phyloP scores from a whole-genome alignment of 176 grass and related monocot genomes.

The Eragrostis nindensis region DNA sequence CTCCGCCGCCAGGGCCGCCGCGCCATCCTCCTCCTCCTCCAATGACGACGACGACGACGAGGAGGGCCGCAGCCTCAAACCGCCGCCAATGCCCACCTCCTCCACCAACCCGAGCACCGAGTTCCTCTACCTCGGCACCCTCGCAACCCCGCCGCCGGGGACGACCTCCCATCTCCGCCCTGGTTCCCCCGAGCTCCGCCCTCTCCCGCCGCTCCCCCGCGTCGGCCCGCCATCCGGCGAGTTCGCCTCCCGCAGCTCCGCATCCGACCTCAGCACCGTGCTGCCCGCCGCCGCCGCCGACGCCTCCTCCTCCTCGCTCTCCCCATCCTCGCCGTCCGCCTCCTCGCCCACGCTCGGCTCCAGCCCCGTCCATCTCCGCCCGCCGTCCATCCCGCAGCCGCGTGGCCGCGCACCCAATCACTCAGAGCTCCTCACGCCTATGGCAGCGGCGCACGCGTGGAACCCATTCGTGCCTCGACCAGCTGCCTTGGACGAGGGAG shows the following conservation, averaged over 20 bases:
- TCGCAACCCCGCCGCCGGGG: conserved; percentile 39
- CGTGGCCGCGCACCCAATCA: conserved; percentile 43
- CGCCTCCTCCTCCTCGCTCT: conserved; percentile 45
- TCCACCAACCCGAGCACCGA: conserved; percentile 61
- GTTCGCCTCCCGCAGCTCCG: conserved; percentile 49
- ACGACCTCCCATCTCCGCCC: conserved; percentile 5
- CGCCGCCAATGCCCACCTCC: conserved; percentile 59
- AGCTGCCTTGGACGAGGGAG: background rate
- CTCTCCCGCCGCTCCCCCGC: conserved; percentile 63
- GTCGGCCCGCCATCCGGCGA: conserved; percentile 48
- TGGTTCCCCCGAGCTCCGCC: conserved; percentile 63
- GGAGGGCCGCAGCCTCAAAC: conserved; percentile 62
- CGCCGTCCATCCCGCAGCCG: conserved; percentile 51
- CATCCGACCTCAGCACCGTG: conserved; percentile 39
- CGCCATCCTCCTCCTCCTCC: background rate
- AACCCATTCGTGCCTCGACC: conserved; percentile 43
- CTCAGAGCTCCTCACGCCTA: background rate
- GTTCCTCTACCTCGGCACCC: conserved; percentile 69
- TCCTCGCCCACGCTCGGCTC: conserved; percentile 55
- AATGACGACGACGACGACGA: conserved; percentile 34
- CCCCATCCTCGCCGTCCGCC: conserved; percentile 37
- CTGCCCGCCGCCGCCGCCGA: conserved; percentile 25
- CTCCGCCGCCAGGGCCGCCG: background rate
- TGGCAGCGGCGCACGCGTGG: conserved; percentile 35
- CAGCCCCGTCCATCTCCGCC: conserved; percentile 50